phyloP scores from a whole-genome alignment of 2,329 filamentous ascomycete species.

The Lachnum nothofagi region DNA sequence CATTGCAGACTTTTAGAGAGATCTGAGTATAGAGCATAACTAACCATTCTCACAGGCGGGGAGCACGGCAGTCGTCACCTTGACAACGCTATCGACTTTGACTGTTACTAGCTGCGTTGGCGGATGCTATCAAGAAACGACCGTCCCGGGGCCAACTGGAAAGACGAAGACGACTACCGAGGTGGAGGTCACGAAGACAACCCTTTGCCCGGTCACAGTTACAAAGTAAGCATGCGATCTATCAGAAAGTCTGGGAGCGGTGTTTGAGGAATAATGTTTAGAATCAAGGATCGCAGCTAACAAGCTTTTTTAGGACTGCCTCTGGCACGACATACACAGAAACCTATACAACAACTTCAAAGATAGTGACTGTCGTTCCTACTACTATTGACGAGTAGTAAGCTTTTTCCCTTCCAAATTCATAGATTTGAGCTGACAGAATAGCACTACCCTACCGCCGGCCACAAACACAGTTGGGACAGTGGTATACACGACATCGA shows the following conservation, averaged over 20 bases:
- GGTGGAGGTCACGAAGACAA: constrained; percentile 23
- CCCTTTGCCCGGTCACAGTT: constrained; percentile 37
- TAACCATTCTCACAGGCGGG: constrained; percentile 12
- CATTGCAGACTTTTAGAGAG: background rate
- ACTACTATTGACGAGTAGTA: constrained; percentile 9
- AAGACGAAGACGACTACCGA: constrained; percentile 17
- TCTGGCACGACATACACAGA: constrained; percentile 37
- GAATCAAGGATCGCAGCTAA: constrained; percentile 5
- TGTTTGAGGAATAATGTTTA: background rate
- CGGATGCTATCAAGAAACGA: constrained; percentile 5
- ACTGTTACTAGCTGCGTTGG: constrained; percentile 26
- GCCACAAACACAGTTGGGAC: constrained; percentile 27
- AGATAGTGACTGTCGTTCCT: constrained; percentile 11
- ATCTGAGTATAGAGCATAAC: background rate
- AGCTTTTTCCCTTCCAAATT: background rate
- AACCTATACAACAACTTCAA: constrained; percentile 37
- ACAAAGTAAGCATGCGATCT: constrained; percentile 16
- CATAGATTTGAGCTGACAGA: background rate
- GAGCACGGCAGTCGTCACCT: constrained; percentile 23
- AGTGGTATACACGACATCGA: constrained; percentile 32
- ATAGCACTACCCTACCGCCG: constrained; percentile 9
- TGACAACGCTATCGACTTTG: constrained; percentile 25
- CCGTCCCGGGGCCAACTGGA: constrained; percentile 16
- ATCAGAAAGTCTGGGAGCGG: background rate
- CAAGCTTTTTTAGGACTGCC: constrained; percentile 24